phyloP scores from a whole-genome alignment of 345 rosid species.

The Aquilaria yunnanensis region DNA sequence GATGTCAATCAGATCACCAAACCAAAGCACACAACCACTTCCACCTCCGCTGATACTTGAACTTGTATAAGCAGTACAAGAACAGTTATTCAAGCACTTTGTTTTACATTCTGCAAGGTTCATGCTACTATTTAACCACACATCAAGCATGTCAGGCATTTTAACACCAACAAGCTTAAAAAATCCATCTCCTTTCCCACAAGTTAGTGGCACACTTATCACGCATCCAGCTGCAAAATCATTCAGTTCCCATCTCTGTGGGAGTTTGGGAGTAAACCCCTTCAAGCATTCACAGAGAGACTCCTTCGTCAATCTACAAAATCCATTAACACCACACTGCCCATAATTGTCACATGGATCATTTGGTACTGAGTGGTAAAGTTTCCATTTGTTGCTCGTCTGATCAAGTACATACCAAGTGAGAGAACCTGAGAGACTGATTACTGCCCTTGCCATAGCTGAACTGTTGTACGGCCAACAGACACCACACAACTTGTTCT shows the following conservation, averaged over 20 bases:
- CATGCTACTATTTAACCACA: neutral
- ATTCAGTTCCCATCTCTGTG: neutral
- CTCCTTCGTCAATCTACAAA: neutral
- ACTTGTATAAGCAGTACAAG: constrained; percentile 9
- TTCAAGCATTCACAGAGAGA: neutral
- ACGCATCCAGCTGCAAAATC: neutral
- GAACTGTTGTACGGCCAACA: too few species aligned
- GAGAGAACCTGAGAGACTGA: constrained; percentile 23
- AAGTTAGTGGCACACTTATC: neutral
- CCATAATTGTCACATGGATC: neutral
- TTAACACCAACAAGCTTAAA: neutral
- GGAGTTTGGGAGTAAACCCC: neutral
- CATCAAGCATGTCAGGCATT: constrained; percentile 3
- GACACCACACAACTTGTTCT: too few species aligned
- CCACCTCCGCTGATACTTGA: neutral
- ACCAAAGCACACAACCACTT: constrained; percentile 7
- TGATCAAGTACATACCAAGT: constrained; percentile 25
- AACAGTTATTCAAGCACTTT: constrained; percentile 8
- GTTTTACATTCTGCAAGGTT: constrained; percentile 4
- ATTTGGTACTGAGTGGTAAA: neutral
- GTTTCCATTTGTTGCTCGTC: neutral
- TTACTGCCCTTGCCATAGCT: too few species aligned
- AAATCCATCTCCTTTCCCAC: neutral
- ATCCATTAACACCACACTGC: neutral
- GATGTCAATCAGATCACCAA: constrained; percentile 7